These are phyloP conservation scores for Xerocomus cyaneibrunnescens DNA, from an alignment of 1,284 basidiomycete species.

Conservation along the genomic window DNA sequence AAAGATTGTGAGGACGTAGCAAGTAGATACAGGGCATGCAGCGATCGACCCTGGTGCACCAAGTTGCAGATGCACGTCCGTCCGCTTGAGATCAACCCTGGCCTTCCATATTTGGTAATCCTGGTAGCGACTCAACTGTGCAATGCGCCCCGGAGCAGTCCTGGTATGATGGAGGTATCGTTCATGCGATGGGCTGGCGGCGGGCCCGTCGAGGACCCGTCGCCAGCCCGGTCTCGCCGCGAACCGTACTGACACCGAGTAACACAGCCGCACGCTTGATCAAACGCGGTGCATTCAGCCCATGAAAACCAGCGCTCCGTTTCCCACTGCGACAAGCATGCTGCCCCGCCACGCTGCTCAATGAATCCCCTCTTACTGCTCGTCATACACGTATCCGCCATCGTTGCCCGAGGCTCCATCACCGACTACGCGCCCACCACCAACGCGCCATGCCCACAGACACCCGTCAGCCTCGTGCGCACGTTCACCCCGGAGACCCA, in stretches of 20 bases:
- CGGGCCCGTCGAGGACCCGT: no score
- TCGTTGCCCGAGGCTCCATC: constrained; percentile 5
- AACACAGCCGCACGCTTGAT: constrained; percentile 21
- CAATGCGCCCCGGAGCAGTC: no score
- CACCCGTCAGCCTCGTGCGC: constrained; percentile 49
- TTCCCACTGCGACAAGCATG: constrained; percentile 11
- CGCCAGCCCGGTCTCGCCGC: no score
- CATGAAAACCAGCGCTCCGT: background rate
- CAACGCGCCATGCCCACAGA: constrained; percentile 51
- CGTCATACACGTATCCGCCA: background rate
- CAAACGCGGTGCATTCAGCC: constrained; percentile 11
- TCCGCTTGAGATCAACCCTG: no score
- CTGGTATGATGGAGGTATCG: no score
- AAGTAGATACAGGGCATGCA: no score
- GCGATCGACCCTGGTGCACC: no score
- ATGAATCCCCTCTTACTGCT: constrained; percentile 9
- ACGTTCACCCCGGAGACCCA: constrained; percentile 52
- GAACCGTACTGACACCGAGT: background rate
- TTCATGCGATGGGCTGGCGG: no score
- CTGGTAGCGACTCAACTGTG: no score
- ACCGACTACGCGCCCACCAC: constrained; percentile 46
- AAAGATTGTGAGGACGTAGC: no score
- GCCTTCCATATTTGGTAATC: no score
- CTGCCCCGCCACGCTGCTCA: background rate
- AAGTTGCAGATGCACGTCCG: no score